A percentile compares a stretch with the other conserved stretches of the same genome.
Conservation (phyloP, 2,329 filamentous ascomycete genomes). For the Didymella arachidicola region DNA sequence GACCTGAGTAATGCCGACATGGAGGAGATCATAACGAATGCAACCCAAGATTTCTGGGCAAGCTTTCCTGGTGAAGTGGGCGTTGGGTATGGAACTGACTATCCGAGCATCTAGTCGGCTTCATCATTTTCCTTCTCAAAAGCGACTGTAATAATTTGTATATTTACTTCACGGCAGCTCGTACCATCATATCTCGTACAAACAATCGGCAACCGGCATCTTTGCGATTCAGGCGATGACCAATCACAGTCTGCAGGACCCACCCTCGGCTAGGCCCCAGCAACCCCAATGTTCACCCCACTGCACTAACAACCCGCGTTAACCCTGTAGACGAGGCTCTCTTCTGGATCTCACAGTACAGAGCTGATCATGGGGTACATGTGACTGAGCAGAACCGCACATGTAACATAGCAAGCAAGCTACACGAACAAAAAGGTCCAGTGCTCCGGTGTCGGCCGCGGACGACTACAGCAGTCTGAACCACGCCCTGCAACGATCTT, state of each 20-base stretch:
- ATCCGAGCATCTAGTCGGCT: not conserved
- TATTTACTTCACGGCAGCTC: not conserved
- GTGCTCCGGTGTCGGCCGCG: slow-evolving; percentile 27
- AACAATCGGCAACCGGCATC: slow-evolving; percentile 12
- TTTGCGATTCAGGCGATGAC: not conserved
- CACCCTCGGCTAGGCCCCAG: slow-evolving; percentile 14
- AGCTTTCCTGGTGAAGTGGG: slow-evolving; percentile 51
- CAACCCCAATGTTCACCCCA: slow-evolving; percentile 14
- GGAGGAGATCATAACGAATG: slow-evolving; percentile 50
- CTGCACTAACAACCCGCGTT: slow-evolving; percentile 3
- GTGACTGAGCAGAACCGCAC: not conserved
- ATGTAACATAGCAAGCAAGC: not conserved
- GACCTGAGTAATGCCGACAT: slow-evolving; percentile 47
- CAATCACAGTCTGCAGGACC: slow-evolving; percentile 10
- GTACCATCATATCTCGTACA: not conserved
- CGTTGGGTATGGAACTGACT: slow-evolving; percentile 34
- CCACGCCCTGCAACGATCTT: slow-evolving; percentile 14
- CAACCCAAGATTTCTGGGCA: slow-evolving; percentile 52
- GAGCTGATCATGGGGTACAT: not conserved
- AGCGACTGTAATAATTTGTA: not conserved
- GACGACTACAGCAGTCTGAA: slow-evolving; percentile 16
- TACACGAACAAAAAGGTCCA: not conserved
- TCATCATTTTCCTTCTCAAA: not conserved
- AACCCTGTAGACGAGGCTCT: not conserved
- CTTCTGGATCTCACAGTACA: not conserved